Conservation (phyloP, 192 early-diverging fungal species). For the Gorgonomyces haynaldii region DNA sequence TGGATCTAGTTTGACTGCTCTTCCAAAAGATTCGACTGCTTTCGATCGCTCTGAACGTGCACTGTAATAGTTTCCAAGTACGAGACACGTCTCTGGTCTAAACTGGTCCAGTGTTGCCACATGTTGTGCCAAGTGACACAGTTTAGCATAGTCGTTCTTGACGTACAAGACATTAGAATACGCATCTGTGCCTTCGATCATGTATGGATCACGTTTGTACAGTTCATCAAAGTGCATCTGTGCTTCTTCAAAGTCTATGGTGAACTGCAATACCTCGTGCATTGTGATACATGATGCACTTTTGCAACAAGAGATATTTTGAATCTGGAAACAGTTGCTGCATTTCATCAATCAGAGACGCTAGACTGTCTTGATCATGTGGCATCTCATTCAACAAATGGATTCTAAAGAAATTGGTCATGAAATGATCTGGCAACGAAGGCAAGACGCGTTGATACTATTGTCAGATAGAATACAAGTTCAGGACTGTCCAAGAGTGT, state of each 20-base stretch:
- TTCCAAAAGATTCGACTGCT: constrained; percentile 75
- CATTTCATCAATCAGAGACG: background rate
- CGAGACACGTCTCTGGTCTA: constrained; percentile 82
- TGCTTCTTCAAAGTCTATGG: constrained; percentile 63
- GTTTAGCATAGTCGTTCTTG: constrained; percentile 52
- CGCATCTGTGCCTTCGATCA: constrained; percentile 69
- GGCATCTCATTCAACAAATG: constrained; percentile 2
- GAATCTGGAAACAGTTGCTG: constrained; percentile 24
- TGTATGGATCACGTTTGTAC: constrained; percentile 57
- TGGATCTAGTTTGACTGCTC: constrained; percentile 69
- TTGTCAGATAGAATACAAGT: constrained; percentile 1
- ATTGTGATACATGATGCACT: background rate
- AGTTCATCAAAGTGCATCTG: constrained; percentile 58
- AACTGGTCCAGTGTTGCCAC: constrained; percentile 62
- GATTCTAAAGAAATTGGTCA: constrained; percentile 9
- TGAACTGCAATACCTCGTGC: constrained; percentile 3
- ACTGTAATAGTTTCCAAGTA: constrained; percentile 80
- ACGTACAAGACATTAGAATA: constrained; percentile 84
- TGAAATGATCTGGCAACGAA: constrained; percentile 7
- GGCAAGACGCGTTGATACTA: too few relatives aligned
- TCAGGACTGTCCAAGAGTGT: constrained; percentile 10
- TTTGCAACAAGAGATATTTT: background rate
- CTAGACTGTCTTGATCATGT: background rate
- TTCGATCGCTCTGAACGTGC: constrained; percentile 66
- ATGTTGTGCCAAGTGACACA: constrained; percentile 67